Base-by-base conservation (phyloP, 1,284 basidiomycete genomes). In the Laetiporus sulphureus region DNA sequence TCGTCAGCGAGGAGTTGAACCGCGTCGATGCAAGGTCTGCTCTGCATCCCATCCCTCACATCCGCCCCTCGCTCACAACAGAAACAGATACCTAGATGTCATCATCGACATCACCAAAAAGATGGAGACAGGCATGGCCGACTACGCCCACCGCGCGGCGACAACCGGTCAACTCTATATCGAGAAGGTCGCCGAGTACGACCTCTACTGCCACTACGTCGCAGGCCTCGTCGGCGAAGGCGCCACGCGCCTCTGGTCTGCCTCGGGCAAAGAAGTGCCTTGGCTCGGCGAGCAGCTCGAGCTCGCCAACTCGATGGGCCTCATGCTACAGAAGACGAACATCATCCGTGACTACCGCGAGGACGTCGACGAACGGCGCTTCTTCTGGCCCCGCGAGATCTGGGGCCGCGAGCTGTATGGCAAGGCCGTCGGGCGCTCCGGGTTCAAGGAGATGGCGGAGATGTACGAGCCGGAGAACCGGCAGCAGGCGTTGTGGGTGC, bases 171-270 rank as follows among this genome's bases (percentile, higher is more conserved):
- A 74, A 32, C 75, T 83, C 38, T 86, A 85, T 58, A 71, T 94
- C 46, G 73, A 79, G 43, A 80, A 82, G 8, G 67, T 91, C 48
- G 70, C 77, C 34, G 92, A 97, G 54, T 97, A 95, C 65, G 92
- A 98, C 62, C 75, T 98, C 10, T 99, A 99, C 69, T 99, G 96
- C 62, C 95, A 99, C 66, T 98, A 96, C 62, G 96, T 98, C 49
- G 96, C 95, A 3, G 96, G 95, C 2, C 81, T 99, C 43, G 95
- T 99, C 47, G 96, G 95, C 39, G 96, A 99, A 63, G 95, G 96
- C 43, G 75, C 97, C 36, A 94, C 91, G 0, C 79, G 91, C 5
- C 72, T 99, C 36, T 97, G 95, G 67, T 73, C 88, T 13, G 87
- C 89, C 6, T 92, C 91, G 3, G 80, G 79, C 32, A 92, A 94